phyloP scores from a whole-genome alignment of 306 rosid genomes.

The Hippophae tibetana region DNA sequence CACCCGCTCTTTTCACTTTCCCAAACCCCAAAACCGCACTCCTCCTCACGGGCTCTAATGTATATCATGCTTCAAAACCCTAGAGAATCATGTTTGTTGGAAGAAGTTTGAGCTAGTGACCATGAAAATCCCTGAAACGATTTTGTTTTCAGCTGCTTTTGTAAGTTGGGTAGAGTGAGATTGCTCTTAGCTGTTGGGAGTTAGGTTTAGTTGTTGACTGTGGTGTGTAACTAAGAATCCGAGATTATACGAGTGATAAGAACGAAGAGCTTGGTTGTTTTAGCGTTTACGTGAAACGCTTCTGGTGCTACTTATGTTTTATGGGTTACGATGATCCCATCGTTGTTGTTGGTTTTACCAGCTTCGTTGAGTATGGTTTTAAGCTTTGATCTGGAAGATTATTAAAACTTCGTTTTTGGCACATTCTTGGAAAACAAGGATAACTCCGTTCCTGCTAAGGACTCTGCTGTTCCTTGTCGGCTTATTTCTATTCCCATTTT shows the following conservation, averaged over 20 bases:
- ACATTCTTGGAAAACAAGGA: constrained; percentile 27
- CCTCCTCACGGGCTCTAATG: too few species aligned
- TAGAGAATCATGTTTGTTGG: constrained; percentile 21
- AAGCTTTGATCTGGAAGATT: constrained; percentile 45
- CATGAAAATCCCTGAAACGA: constrained; percentile 33
- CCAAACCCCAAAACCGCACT: too few species aligned
- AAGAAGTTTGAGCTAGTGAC: constrained; percentile 10
- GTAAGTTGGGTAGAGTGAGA: constrained; percentile 16
- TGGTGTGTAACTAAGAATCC: constrained; percentile 1
- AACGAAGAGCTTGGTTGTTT: not conserved
- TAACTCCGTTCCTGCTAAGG: constrained; percentile 21
- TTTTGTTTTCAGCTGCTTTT: constrained; percentile 22
- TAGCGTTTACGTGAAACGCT: not conserved
- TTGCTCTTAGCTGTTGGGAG: constrained; percentile 1
- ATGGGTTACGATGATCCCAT: constrained; percentile 24
- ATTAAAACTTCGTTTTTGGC: constrained; percentile 31
- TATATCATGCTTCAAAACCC: not conserved
- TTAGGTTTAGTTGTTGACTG: constrained; percentile 8
- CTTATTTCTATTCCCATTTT: constrained; percentile 2
- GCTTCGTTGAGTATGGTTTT: not conserved
- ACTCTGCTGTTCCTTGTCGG: constrained; percentile 15
- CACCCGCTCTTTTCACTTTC: too few species aligned
- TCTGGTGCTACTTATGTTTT: constrained; percentile 4
- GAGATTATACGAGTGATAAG: constrained; percentile 11
- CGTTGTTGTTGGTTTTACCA: constrained; percentile 20